phyloP scores from a whole-genome alignment of 345 rosid genomes.

The Eucalyptus pauciflora region DNA sequence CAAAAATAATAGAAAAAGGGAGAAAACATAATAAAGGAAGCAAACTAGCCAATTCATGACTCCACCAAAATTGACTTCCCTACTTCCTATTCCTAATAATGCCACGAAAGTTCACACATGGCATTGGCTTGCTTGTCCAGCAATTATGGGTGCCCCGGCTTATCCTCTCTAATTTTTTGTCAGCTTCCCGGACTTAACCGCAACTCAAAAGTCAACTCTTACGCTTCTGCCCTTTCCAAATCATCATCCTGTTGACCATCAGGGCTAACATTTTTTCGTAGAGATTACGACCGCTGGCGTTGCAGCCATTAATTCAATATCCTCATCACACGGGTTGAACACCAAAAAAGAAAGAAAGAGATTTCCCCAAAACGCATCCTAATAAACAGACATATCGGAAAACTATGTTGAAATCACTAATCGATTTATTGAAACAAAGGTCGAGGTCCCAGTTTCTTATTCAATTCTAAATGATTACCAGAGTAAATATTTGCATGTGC shows the following conservation, averaged over 20 bases:
- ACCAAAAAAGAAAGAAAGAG: neutral
- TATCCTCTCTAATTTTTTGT: neutral
- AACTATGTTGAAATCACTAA: neutral
- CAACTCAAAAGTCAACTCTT: neutral
- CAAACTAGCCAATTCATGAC: neutral
- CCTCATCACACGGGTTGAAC: neutral
- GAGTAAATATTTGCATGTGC: neutral
- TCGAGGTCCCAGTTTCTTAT: neutral
- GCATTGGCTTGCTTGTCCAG: neutral
- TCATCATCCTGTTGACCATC: neutral
- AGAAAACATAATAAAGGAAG: neutral
- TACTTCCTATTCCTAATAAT: neutral
- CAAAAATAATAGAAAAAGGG: neutral
- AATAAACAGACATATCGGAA: neutral
- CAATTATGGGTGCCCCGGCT: neutral
- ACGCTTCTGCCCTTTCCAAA: neutral
- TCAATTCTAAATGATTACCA: neutral
- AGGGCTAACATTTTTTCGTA: neutral
- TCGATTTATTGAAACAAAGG: neutral
- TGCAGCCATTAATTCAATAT: neutral
- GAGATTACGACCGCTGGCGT: neutral
- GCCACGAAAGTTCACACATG: neutral
- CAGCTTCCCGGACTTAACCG: neutral
- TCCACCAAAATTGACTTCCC: neutral
- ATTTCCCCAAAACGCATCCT: neutral